phyloP scores from a whole-genome alignment of 768 basidiomycete species.

The Clavaria fumosa region DNA sequence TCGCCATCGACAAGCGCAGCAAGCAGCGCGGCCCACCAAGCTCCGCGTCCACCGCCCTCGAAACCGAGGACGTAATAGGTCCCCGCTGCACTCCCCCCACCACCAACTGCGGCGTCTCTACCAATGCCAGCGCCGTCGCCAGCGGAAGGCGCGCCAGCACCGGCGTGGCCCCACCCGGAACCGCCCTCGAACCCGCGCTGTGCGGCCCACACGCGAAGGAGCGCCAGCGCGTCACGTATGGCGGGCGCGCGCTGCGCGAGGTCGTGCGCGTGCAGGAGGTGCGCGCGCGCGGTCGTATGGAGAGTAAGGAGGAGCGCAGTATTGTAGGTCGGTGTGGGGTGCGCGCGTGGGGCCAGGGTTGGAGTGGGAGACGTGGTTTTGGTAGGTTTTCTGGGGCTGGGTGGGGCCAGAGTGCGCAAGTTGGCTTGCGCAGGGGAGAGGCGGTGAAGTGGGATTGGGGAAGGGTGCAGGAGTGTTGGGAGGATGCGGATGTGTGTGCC shows the following conservation, averaged over 20 bases:
- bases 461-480: slow-evolving; percentile 41
- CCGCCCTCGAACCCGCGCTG: slow-evolving; percentile 66
- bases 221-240: slow-evolving; percentile 57
- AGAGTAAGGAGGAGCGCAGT: slow-evolving; percentile 42
- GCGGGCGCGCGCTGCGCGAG: slow-evolving; percentile 40
- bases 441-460: slow-evolving; percentile 49
- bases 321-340: slow-evolving; percentile 80
- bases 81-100: slow-evolving; percentile 34
- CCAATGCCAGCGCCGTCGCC: no score
- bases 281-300: slow-evolving; percentile 32
- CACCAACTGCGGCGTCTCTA: no score
- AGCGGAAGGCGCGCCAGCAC: no score
- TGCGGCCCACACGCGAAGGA: slow-evolving; percentile 83
- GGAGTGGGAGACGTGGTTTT: slow-evolving; percentile 10
- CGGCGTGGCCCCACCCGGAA: no score
- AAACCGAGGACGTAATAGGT: no score
- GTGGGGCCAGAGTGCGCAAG: slow-evolving; percentile 16
- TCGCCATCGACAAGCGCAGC: slow-evolving; percentile 53
- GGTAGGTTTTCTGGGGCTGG: no score
- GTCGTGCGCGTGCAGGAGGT: slow-evolving; percentile 38
- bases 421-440: slow-evolving; percentile 68
- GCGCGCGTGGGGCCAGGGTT: slow-evolving; percentile 29
- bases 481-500: slow-evolving; percentile 62
- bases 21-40: slow-evolving; percentile 54
- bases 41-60: slow-evolving; percentile 45